Conservation (phyloP, 2,329 filamentous ascomycete genomes). For the Beauveria scarabaeidicola region DNA sequence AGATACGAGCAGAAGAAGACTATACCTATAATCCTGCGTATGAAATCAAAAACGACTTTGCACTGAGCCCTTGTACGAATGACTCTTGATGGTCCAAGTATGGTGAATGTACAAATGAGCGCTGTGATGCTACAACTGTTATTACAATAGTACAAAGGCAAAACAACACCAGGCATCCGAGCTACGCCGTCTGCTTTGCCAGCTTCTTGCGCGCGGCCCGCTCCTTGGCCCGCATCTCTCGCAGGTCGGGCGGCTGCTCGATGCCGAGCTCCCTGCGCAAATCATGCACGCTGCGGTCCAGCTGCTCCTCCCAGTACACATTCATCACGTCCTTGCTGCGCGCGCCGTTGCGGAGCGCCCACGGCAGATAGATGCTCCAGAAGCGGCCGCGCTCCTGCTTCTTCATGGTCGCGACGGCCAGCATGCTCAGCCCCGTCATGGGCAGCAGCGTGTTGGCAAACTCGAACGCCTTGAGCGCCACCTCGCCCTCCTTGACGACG, state of each 20-base stretch:
- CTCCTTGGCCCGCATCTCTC: slow-evolving; percentile 64
- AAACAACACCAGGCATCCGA: not conserved
- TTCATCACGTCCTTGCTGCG: slow-evolving; percentile 77
- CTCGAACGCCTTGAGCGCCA: slow-evolving; percentile 96
- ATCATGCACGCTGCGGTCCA: slow-evolving; percentile 73
- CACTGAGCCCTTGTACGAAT: not conserved
- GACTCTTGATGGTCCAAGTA: not conserved
- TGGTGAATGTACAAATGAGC: not conserved
- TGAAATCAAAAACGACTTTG: not conserved
- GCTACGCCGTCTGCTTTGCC: slow-evolving; percentile 35
- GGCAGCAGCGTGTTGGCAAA: slow-evolving; percentile 90
- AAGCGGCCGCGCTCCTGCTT: slow-evolving; percentile 70
- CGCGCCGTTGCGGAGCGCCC: slow-evolving; percentile 80
- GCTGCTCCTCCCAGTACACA: slow-evolving; percentile 94
- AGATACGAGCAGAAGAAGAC: not conserved
- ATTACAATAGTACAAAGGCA: not conserved
- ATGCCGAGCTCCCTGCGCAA: slow-evolving; percentile 70
- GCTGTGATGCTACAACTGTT: not conserved
- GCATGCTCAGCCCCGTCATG: slow-evolving; percentile 84
- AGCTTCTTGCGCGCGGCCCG: slow-evolving; percentile 56
- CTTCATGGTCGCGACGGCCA: slow-evolving; percentile 82
- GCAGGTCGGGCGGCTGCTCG: slow-evolving; percentile 79
- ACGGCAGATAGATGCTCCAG: slow-evolving; percentile 70
- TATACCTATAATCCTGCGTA: not conserved
- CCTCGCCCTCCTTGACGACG: slow-evolving; percentile 86